Conservation (phyloP, 768 basidiomycete genomes). For the Macrolepiota fuliginosa region DNA sequence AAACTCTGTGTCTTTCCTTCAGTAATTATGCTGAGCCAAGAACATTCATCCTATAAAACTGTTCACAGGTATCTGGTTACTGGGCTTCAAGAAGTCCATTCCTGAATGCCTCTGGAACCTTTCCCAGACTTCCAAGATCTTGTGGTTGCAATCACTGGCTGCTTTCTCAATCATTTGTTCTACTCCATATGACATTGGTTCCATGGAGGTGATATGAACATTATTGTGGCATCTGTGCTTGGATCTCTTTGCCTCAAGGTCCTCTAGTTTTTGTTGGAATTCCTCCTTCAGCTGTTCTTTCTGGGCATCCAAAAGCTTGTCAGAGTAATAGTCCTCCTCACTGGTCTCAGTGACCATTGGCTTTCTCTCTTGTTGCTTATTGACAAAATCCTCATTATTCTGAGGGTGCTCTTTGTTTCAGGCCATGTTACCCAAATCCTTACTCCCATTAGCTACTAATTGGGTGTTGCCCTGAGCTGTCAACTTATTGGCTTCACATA, state of each 20-base stretch:
- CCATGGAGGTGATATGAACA: not conserved
- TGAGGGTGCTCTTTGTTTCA: too few species aligned
- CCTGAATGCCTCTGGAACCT: not conserved
- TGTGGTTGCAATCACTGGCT: not conserved
- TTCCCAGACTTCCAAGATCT: not conserved
- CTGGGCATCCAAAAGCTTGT: too few species aligned
- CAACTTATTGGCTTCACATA: not conserved
- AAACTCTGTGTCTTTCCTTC: not conserved
- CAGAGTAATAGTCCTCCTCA: too few species aligned
- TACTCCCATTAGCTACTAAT: too few species aligned
- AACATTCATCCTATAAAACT: not conserved
- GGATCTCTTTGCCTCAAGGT: not conserved
- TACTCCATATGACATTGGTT: not conserved
- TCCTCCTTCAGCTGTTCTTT: too few species aligned
- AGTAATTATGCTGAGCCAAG: not conserved
- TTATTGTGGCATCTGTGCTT: not conserved
- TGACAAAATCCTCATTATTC: too few species aligned
- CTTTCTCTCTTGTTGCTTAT: too few species aligned
- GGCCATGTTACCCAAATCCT: too few species aligned
- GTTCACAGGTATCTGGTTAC: not conserved
- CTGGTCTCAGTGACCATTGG: too few species aligned
- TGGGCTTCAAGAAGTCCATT: not conserved
- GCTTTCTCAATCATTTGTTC: not conserved
- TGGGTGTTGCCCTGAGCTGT: not conserved
- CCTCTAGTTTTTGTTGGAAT: not conserved